These are phyloP conservation scores for Pleoardoris graminearum DNA, from an alignment of 2,329 filamentous ascomycete species.

Conservation along the genomic window DNA sequence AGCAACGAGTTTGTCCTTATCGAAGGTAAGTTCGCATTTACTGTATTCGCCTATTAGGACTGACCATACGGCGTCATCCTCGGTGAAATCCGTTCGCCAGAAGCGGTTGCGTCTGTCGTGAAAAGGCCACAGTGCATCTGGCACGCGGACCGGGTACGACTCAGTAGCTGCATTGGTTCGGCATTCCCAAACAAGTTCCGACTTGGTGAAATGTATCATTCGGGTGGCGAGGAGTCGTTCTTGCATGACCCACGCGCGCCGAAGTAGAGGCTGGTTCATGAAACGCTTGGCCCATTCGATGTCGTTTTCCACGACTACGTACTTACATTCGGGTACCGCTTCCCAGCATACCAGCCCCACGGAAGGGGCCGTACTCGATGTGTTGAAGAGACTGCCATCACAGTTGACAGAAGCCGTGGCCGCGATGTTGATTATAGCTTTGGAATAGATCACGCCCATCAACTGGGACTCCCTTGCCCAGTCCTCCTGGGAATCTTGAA, in stretches of 20 bases:
- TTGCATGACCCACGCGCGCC: constrained; percentile 6
- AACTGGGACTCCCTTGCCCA: constrained; percentile 1
- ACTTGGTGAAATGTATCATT: neutral
- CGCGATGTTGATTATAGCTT: constrained; percentile 10
- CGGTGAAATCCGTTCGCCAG: constrained; percentile 4
- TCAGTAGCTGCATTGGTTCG: neutral
- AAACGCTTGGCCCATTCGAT: constrained; percentile 11
- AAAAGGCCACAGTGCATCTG: neutral
- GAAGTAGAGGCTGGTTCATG: constrained; percentile 1
- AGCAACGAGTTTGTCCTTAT: constrained; percentile 7
- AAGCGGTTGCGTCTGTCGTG: constrained; percentile 10
- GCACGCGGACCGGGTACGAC: constrained; percentile 2
- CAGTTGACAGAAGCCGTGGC: constrained; percentile 5
- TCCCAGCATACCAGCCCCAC: constrained; percentile 5
- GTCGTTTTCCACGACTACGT: constrained; percentile 8
- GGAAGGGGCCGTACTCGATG: neutral
- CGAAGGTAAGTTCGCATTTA: constrained; percentile 8
- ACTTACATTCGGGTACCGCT: neutral
- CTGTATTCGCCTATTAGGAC: constrained; percentile 3
- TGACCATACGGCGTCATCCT: constrained; percentile 9
- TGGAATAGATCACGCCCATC: constrained; percentile 10
- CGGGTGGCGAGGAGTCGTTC: neutral
- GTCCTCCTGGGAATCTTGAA: constrained; percentile 9
- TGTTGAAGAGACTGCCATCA: neutral
- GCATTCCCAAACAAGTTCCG: constrained; percentile 1